These are phyloP conservation scores for Aphanomyces stellatus DNA, from an alignment of 352 stramenopile genomes.

Conservation along the genomic window DNA sequence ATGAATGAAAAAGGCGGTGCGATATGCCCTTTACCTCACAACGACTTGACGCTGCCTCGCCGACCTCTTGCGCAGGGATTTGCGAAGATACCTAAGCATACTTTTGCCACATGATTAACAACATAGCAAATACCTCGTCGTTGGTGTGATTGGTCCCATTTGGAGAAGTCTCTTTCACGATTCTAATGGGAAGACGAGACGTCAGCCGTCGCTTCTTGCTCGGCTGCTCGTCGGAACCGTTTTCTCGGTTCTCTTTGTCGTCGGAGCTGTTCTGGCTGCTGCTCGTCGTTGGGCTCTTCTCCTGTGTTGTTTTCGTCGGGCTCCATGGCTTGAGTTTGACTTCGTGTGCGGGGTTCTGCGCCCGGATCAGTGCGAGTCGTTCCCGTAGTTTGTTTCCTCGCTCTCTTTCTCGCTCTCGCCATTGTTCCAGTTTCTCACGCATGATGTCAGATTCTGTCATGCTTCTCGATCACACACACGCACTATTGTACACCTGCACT, in stretches of 20 bases:
- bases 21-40: too few relatives aligned
- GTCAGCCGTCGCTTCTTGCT: constrained; percentile 13
- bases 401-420: constrained; percentile 1
- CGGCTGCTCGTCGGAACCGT: neutral
- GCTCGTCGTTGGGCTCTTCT: neutral
- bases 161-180: neutral
- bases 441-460: neutral
- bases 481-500: neutral
- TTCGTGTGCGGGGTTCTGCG: neutral
- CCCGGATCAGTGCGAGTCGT: neutral
- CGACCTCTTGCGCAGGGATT: neutral
- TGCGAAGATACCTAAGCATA: neutral
- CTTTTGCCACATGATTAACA: too few relatives aligned
- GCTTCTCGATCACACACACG: neutral
- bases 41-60: neutral
- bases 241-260: constrained; percentile 10
- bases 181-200: neutral
- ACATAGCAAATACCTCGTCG: too few relatives aligned
- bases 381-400: neutral
- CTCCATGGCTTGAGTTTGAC: neutral
- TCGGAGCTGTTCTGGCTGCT: neutral
- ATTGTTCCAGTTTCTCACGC: constrained; percentile 7
- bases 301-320: neutral
- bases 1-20: too few relatives aligned
- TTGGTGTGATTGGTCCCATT: too few relatives aligned